Conservation (phyloP, 75 land plant species). For the Isoetes taiwanensis region DNA sequence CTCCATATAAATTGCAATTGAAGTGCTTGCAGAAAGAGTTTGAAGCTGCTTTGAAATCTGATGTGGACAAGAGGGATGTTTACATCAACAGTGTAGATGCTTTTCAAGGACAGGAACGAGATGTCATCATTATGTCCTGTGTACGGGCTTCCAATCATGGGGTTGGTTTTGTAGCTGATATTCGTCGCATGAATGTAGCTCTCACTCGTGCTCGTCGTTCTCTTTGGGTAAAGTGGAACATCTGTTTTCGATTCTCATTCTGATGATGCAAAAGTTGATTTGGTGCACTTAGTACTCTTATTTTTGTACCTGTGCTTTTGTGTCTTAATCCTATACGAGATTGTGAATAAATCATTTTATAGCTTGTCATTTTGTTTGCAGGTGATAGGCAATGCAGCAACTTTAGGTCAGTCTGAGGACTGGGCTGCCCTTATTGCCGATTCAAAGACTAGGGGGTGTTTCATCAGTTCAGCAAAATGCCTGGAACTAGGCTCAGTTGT, state of each 20-base stretch:
- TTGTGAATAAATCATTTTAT: neutral
- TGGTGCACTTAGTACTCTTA: neutral
- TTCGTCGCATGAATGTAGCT: constrained; percentile 98
- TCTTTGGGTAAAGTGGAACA: constrained; percentile 58
- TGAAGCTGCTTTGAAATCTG: constrained; percentile 51
- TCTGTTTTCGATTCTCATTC: neutral
- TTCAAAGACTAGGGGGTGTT: constrained; percentile 74
- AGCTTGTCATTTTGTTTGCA: constrained; percentile 17
- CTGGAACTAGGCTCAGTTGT: too few relatives aligned
- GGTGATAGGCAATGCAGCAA: constrained; percentile 97
- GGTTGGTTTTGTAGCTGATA: constrained; percentile 96
- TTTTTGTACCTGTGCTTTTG: neutral
- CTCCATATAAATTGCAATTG: constrained; percentile 92
- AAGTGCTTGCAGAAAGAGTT: constrained; percentile 85
- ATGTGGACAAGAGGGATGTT: constrained; percentile 55
- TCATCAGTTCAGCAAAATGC: constrained; percentile 26
- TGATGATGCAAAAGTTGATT: neutral
- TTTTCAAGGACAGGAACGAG: constrained; percentile 97
- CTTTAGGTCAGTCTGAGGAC: constrained; percentile 76
- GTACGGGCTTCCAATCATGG: constrained; percentile 95
- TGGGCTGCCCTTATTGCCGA: constrained; percentile 88
- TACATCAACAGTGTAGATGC: constrained; percentile 99
- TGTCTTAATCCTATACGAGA: neutral
- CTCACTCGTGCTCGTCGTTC: constrained; percentile 96
- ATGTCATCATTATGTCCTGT: constrained; percentile 98